These are phyloP conservation scores for Hortaea werneckii DNA, from an alignment of 2,329 filamentous ascomycete species.

Conservation along the genomic window DNA sequence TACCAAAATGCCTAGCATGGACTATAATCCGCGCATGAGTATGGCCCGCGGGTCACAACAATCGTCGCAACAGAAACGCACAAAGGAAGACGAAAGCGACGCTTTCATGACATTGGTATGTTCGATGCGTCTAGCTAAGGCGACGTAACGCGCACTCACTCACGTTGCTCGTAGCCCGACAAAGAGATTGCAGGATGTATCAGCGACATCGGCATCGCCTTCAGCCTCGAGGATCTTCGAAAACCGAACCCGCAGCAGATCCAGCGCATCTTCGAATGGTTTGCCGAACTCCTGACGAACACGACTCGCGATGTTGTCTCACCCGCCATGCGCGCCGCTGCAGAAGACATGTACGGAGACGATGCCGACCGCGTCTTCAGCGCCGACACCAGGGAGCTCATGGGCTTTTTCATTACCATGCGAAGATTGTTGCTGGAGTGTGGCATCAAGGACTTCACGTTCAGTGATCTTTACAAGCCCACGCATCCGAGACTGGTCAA, in stretches of 20 bases:
- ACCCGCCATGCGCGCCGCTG: slow-evolving; percentile 86
- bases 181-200: slow-evolving; percentile 92
- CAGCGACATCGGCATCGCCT: slow-evolving; percentile 88
- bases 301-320: slow-evolving; percentile 87
- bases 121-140: background rate
- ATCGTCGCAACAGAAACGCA: slow-evolving; percentile 29
- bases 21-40: slow-evolving; percentile 42
- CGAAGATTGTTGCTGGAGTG: slow-evolving; percentile 72
- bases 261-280: slow-evolving; percentile 97
- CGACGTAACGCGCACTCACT: background rate
- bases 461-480: slow-evolving; percentile 82
- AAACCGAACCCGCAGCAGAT: slow-evolving; percentile 92
- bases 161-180: slow-evolving; percentile 40
- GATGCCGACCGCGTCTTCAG: slow-evolving; percentile 69
- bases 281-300: slow-evolving; percentile 88
- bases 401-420: slow-evolving; percentile 88
- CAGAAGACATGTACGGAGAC: slow-evolving; percentile 76
- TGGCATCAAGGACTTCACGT: slow-evolving; percentile 86
- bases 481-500: slow-evolving; percentile 84
- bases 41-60: slow-evolving; percentile 34
- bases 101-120: slow-evolving; percentile 42
- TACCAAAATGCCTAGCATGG: slow-evolving; percentile 29
- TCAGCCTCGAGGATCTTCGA: slow-evolving; percentile 74
- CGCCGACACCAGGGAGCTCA: slow-evolving; percentile 79
- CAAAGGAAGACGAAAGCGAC: slow-evolving; percentile 35